Evolutionary conservation across 345 rosid species (phyloP), one percentile per base, ranked within the genome.

Genomic region (Balakata baccata): DNA sequence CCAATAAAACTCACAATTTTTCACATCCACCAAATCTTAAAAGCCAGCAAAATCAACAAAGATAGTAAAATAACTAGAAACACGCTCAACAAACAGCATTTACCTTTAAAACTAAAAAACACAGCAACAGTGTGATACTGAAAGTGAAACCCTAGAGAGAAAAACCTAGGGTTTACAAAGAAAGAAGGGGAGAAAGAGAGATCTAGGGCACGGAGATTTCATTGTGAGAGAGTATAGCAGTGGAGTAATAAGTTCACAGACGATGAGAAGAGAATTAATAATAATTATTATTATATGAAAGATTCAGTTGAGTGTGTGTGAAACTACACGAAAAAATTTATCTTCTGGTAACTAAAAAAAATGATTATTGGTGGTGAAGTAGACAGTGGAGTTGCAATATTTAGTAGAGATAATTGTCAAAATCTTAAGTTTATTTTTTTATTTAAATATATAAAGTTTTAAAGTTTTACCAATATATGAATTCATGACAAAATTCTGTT

Each of bases 141-240:
- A 45, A 67, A 60, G 11, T 29, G 71, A 18, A 72, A 17, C 37
- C 60, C 57, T 25, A 73, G 17, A 25, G 66, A 11, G 70, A 83
- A 68, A 68, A 81, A 80, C 79, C 84, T 74, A 85, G 86, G 87
- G 82, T 59, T 76, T 77, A 47, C 58, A 70, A 49, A 34, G 46
- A 62, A 46, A 45, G 8, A 57, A 64, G 70, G 77, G 68, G 29
- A 20, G 50, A 16, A 8, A 16, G 70, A 77, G 56, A 70, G 91
- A 85, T 83, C 87, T 87, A 68, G 77, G 72, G 82, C 78, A 78
- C 62, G 52, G 60, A 80, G 78, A 76, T 54, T 56, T 49, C 75
- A 70, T 79, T 66, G 72, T 18, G 75, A 76, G 75, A 7, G 74
- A 41, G 43, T 12, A 18, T 3, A 38, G 17, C 66, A 72, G 68